Evolutionary conservation across 148 eudicot genomes (phyloP).

Genomic region (Fagopyrum esculentum): DNA sequence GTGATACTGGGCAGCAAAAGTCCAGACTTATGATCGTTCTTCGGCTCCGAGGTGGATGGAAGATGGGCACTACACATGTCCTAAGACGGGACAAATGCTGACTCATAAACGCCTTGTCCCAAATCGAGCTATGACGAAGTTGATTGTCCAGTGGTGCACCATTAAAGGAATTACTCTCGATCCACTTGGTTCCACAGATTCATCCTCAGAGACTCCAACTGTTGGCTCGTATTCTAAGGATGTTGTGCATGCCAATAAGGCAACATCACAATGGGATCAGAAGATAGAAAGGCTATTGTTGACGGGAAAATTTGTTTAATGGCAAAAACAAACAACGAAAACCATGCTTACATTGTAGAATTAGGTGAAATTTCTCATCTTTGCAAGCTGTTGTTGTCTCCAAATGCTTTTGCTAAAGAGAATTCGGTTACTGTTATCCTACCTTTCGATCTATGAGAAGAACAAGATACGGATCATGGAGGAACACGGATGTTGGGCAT

Average conservation of each 20-base stretch:
- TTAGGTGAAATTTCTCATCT: constrained; percentile 73
- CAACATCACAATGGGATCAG: constrained; percentile 67
- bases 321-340: constrained; percentile 72
- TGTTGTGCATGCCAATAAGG: constrained; percentile 62
- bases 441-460: constrained; percentile 65
- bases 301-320: constrained; percentile 66
- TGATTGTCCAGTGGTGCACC: constrained; percentile 75
- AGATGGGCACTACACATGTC: constrained; percentile 81
- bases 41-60: constrained; percentile 79
- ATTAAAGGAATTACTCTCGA: constrained; percentile 42
- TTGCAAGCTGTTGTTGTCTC: constrained; percentile 44
- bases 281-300: constrained; percentile 50
- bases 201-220: constrained; percentile 21
- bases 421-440: constrained; percentile 86
- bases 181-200: constrained; percentile 40
- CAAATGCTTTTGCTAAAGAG: constrained; percentile 63
- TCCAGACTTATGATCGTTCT: constrained; percentile 83
- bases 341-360: constrained; percentile 75
- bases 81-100: constrained; percentile 83
- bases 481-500: constrained; percentile 55
- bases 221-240: constrained; percentile 46
- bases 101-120: constrained; percentile 46
- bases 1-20: no score
- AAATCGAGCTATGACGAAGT: constrained; percentile 56
- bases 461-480: constrained; percentile 63